Percentiles rank a stretch among this genome's conserved stretches.
Conservation (phyloP, 2,329 filamentous ascomycete genomes). For the Chrysoporthe puriensis region DNA sequence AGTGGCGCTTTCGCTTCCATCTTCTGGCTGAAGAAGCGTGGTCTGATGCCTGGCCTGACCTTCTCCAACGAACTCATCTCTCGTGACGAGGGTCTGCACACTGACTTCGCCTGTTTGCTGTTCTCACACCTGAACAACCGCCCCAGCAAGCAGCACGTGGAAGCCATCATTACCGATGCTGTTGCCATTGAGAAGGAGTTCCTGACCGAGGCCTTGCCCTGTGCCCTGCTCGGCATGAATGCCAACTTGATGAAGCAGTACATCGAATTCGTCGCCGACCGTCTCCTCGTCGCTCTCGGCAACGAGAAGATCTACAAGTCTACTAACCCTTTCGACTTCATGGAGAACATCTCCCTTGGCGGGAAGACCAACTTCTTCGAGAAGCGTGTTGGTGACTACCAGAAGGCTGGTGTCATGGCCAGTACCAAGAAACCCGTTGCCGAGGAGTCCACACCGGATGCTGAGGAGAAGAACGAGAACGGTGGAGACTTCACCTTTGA, state of each 20-base stretch:
- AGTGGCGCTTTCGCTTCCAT: slow-evolving; percentile 97
- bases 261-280: slow-evolving; percentile 98
- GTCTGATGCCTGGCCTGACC: slow-evolving; percentile 95
- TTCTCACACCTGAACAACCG: slow-evolving; percentile 97
- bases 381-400: slow-evolving; percentile 99
- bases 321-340: slow-evolving; percentile 98
- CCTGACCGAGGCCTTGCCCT: slow-evolving; percentile 91
- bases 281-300: slow-evolving; percentile 88
- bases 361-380: slow-evolving; percentile 99
- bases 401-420: slow-evolving; percentile 98
- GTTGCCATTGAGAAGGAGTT: slow-evolving; percentile 97
- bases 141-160: slow-evolving; percentile 77
- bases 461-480: slow-evolving; percentile 58
- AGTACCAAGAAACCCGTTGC: slow-evolving; percentile 72
- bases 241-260: slow-evolving; percentile 97
- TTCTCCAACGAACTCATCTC: slow-evolving; percentile 99
- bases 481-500: slow-evolving; percentile 89
- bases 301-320: slow-evolving; percentile 93
- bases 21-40: slow-evolving; percentile 99
- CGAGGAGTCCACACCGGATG: slow-evolving; percentile 47
- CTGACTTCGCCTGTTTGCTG: slow-evolving; percentile 95
- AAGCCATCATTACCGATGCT: slow-evolving; percentile 91
- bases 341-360: slow-evolving; percentile 98
- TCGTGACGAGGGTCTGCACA: slow-evolving; percentile 98
- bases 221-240: slow-evolving; percentile 96